Percentiles rank a stretch among this genome's conserved stretches.
Evolutionary conservation across 1,284 basidiomycete species (phyloP).

Genomic region (Vanrija pseudolonga): DNA sequence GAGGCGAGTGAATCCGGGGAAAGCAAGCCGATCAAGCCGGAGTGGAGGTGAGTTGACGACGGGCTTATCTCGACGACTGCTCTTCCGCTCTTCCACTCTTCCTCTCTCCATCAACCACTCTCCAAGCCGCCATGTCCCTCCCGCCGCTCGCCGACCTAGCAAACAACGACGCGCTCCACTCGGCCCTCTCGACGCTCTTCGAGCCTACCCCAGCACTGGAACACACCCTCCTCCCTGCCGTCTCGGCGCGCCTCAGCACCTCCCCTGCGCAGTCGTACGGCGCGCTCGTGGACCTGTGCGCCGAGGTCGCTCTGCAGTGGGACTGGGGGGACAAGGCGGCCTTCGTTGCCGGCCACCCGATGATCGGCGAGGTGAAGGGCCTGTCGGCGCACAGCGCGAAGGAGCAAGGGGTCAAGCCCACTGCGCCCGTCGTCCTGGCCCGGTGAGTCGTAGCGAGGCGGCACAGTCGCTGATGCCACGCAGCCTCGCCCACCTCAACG

Average conservation of each 20-base stretch:
- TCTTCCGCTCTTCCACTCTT: too few species aligned
- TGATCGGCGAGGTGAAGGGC: slow-evolving; percentile 70
- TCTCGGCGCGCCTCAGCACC: slow-evolving; percentile 15
- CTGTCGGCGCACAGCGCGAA: slow-evolving; percentile 68
- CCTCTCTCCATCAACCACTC: too few species aligned
- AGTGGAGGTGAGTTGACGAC: too few species aligned
- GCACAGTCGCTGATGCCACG: slow-evolving; percentile 1
- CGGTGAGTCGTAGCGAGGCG: slow-evolving; percentile 28
- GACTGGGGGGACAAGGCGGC: slow-evolving; percentile 57
- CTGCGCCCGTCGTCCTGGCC: slow-evolving; percentile 36
- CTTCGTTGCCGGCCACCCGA: slow-evolving; percentile 78
- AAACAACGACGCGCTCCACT: slow-evolving; percentile 4
- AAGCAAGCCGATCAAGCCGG: too few species aligned
- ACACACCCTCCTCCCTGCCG: slow-evolving; percentile 27
- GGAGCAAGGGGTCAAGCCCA: slow-evolving; percentile 59
- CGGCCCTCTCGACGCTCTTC: slow-evolving; percentile 30
- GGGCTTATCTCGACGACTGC: too few species aligned
- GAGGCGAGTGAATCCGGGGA: too few species aligned
- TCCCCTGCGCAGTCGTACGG: slow-evolving; percentile 52
- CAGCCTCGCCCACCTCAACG: slow-evolving; percentile 61
- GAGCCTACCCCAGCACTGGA: slow-evolving; percentile 29
- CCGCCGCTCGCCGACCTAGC: not conserved
- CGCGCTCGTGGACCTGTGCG: slow-evolving; percentile 61
- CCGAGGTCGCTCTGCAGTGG: slow-evolving; percentile 60
- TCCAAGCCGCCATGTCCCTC: not conserved